These are phyloP conservation scores for Cyclotella kingstonii DNA, from an alignment of 108 stramenopile genomes.

Conservation along the genomic window DNA sequence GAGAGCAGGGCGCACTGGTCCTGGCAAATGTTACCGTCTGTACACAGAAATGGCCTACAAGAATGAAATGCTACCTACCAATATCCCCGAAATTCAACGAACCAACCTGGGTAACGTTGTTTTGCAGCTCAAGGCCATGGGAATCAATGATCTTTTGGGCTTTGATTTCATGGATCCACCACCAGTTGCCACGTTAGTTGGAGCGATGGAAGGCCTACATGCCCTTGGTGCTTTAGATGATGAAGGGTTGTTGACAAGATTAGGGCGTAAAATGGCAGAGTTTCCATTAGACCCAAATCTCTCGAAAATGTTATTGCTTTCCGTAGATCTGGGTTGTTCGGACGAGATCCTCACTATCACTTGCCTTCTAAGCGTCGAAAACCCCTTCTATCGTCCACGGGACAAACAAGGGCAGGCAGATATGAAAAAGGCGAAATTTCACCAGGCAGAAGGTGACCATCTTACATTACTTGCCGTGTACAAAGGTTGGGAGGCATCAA, in stretches of 20 bases:
- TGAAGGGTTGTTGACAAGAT: conserved; percentile 91
- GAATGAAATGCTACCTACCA: conserved; percentile 93
- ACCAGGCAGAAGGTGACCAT: conserved; percentile 99
- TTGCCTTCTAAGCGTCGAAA: conserved; percentile 95
- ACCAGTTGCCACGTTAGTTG: conserved; percentile 93
- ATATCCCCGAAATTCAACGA: conserved; percentile 95
- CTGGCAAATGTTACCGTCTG: conserved; percentile 97
- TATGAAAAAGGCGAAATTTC: conserved; percentile 99
- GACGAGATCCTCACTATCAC: conserved; percentile 98
- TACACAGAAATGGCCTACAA: conserved; percentile 95
- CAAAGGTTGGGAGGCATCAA: conserved; percentile 94
- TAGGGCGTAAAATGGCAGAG: conserved; percentile 98
- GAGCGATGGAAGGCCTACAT: conserved; percentile 94
- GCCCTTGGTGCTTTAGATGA: conserved; percentile 97
- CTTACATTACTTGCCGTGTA: conserved; percentile 95
- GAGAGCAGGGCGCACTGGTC: conserved; percentile 96
- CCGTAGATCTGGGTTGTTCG: conserved; percentile 95
- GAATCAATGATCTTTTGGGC: conserved; percentile 94
- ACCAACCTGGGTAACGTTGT: conserved; percentile 96
- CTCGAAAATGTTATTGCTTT: conserved; percentile 91
- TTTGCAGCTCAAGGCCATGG: conserved; percentile 96
- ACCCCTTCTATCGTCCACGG: conserved; percentile 97
- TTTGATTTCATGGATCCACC: conserved; percentile 99
- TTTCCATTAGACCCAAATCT: conserved; percentile 98
- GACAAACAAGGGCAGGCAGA: conserved; percentile 99